Evolutionary conservation across 2,329 filamentous ascomycete species (phyloP).

Genomic region (Pseudocercospora musae): DNA sequence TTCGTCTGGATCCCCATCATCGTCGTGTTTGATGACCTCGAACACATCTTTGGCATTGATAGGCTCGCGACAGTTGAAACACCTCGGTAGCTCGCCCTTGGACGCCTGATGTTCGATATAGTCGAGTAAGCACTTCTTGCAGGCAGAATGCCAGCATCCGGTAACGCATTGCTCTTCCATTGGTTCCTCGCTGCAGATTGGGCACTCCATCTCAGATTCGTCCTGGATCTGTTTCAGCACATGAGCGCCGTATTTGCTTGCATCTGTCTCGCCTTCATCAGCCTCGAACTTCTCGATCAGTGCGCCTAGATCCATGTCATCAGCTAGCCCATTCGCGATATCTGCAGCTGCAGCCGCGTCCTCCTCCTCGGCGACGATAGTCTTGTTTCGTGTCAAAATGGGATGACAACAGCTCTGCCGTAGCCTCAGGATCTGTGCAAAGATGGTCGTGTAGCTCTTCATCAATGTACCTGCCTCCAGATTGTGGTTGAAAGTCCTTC

Average conservation of each 20-base stretch:
- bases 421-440: constrained; percentile 89
- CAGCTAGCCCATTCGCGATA: constrained; percentile 73
- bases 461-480: constrained; percentile 88
- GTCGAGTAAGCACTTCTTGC: constrained; percentile 85
- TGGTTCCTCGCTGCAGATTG: constrained; percentile 90
- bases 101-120: constrained; percentile 85
- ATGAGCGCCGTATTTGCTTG: constrained; percentile 77
- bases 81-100: constrained; percentile 71
- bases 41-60: constrained; percentile 85
- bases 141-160: constrained; percentile 95
- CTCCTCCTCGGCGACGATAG: constrained; percentile 81
- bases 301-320: constrained; percentile 92
- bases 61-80: constrained; percentile 84
- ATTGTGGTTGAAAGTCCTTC: constrained; percentile 78
- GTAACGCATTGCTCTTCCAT: constrained; percentile 95
- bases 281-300: constrained; percentile 78
- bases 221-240: constrained; percentile 88
- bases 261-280: constrained; percentile 54
- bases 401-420: constrained; percentile 95
- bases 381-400: constrained; percentile 78
- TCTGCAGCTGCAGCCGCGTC: constrained; percentile 76
- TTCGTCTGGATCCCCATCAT: constrained; percentile 30
- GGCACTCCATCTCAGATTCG: constrained; percentile 84
- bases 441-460: constrained; percentile 95
- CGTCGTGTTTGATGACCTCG: constrained; percentile 75